Evolutionary conservation across 306 rosid species (phyloP), one percentile per base, ranked within the genome.

Genomic region (Phaseolus lunatus): DNA sequence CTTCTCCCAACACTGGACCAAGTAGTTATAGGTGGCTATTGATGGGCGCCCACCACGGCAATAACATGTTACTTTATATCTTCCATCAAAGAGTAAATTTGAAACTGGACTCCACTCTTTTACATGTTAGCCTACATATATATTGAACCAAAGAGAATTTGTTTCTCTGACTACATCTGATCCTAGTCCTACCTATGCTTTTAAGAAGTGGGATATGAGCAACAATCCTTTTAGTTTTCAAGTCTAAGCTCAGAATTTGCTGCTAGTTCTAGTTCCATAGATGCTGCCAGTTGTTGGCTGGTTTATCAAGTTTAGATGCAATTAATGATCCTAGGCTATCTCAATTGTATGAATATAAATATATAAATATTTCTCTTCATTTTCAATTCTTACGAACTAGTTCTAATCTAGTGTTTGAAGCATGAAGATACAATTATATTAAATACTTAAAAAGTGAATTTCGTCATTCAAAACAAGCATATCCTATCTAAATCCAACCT

Each of bases 1-100:
- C 39, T 72, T 80, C 61, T 41, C 61, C 35, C 23, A 6, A 12
- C 23, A 64, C 56, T 72, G 79, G 84, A 80, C 84, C 84, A 41
- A 23, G 64, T 14, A 18, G 26, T 44, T 49, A 7, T 61, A 67
- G 49, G 29, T 76, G 15, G 14, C 52, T 18, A 67, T 52, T 77
- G 23, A 31, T 31, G 49, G 19, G 47, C 33, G 35, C 7, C 75
- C 61, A 52, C 57, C 49, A 33, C 0, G 3, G 20, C n/a, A 37
- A 23, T 23, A 6, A 13, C 27, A 37, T 67, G 35, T 45, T 80
- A 18, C 58, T 20, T 57, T 64, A n/a, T 31, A 39, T 72, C 10
- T 29, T 80, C 26, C 69, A 64, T 37, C 63, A 5, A 45, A 31
- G 33, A 65, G 14, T 63, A 62, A 26, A 14, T 15, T 22, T 49